Conservation (phyloP, 2,329 filamentous ascomycete species). For the Bimuria novae-zelandiae region DNA sequence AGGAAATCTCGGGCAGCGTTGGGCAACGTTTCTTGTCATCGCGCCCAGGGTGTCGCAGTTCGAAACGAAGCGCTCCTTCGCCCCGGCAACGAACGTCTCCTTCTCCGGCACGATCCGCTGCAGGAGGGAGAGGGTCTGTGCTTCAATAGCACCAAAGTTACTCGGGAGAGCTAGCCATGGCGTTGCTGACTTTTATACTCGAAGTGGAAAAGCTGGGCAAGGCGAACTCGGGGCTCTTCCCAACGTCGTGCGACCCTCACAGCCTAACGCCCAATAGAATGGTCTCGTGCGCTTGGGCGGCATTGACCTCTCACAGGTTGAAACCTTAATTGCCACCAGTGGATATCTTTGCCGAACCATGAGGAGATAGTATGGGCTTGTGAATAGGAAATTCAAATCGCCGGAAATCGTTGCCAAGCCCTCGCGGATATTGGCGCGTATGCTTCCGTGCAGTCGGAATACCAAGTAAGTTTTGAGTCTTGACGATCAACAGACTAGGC, state of each 20-base stretch:
- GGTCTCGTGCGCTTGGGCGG: not conserved
- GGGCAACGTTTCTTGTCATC: not conserved
- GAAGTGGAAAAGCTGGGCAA: constrained; percentile 5
- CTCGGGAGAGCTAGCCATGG: no score
- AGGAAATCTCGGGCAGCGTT: not conserved
- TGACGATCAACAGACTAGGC: not conserved
- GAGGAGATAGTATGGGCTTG: no score
- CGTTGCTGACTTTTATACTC: no score
- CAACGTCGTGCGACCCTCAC: not conserved
- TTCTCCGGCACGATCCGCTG: constrained; percentile 1
- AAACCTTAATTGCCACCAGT: no score
- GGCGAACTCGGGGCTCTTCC: not conserved
- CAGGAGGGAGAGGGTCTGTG: not conserved
- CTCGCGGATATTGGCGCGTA: not conserved
- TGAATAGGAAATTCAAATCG: no score
- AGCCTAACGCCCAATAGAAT: not conserved
- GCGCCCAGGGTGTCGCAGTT: not conserved
- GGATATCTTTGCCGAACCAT: no score
- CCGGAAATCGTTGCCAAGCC: not conserved
- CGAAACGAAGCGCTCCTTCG: not conserved
- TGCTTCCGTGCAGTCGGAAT: constrained; percentile 1
- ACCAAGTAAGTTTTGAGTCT: constrained; percentile 1
- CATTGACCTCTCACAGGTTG: no score
- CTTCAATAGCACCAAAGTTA: no score
- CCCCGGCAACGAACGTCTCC: not conserved